Base-by-base conservation (phyloP, 2,329 filamentous ascomycete species). In the Hawksworthiomyces lignivorus region DNA sequence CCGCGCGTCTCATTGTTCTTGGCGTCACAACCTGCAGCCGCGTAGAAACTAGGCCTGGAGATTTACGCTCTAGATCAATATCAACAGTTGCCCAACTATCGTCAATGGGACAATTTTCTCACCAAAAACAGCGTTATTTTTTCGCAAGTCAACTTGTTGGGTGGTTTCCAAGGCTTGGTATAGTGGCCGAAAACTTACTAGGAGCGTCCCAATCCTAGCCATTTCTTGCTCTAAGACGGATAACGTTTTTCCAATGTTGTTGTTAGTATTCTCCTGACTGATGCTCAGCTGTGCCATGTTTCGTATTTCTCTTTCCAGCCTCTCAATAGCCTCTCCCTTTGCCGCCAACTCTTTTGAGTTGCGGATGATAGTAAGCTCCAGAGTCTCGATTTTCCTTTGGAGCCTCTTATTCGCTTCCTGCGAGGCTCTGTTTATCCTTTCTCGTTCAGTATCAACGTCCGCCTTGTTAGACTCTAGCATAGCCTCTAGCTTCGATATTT, bases 381-480 rank as follows among this genome's bases (percentile, higher is more conserved):
- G 36, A 7, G 28, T 34, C 8, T 47, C 43, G 17, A 46, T 26
- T 17, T 47, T 45, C 21, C 28, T 27, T 12, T 49, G 44, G 4
- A 45, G 31, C 9, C 14, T 24, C 15, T 28, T 33, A 26, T 36
- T 36, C 12, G 35, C 29, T 4, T 48, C 44, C 15, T 44, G 41
- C 9, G 26, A 18, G 11, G 34, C 24, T 10, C 22, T 34, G 27
- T 11, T 26, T 5, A 33, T 4, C 7, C 43, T 44, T 22, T 41
- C 33, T 8, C 29, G 36, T n/a, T 42, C 43, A 4, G 41, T 33
- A 1, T 32, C 22, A 2, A 31, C 39, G 2, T 51, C 45, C 1
- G 32, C 43, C 17, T 41, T 46, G 36, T n/a, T 41, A 7, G 36
- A 17, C 19, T 46, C 48, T 1, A 49, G 8, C 7, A 29, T 19